These are phyloP conservation scores for Kodamaea derodonti DNA, from an alignment of 1,139 yeast species.

Conservation along the genomic window DNA sequence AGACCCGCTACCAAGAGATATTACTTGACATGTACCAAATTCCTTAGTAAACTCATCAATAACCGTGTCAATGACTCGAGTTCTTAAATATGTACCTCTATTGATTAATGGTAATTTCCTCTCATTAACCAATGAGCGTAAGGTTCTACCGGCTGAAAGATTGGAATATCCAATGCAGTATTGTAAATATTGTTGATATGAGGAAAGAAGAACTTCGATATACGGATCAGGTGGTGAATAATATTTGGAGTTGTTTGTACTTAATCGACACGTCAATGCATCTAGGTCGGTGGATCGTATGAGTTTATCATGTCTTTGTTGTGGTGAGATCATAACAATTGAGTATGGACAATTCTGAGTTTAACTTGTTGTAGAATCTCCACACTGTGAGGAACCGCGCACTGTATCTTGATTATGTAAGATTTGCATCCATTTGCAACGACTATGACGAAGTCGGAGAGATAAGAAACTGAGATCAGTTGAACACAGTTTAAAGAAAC, in stretches of 20 bases:
- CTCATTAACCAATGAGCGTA: conserved; percentile 36
- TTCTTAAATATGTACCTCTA: conserved; percentile 79
- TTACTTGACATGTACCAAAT: conserved; percentile 48
- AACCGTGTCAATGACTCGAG: conserved; percentile 55
- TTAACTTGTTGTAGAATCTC: too few species aligned
- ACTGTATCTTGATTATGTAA: too few species aligned
- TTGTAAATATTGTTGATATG: conserved; percentile 35
- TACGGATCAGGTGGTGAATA: conserved; percentile 47
- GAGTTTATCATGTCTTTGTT: conserved; percentile 41
- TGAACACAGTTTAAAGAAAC: too few species aligned
- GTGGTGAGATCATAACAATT: conserved; percentile 38
- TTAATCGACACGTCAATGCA: conserved; percentile 71
- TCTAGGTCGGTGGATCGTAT: conserved; percentile 78
- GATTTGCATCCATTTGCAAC: too few species aligned
- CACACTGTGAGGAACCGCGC: too few species aligned
- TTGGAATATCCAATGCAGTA: conserved; percentile 38
- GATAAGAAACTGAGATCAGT: too few species aligned
- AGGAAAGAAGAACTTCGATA: conserved; percentile 40
- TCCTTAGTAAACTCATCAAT: conserved; percentile 46
- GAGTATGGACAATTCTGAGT: too few species aligned
- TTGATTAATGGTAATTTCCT: conserved; percentile 75
- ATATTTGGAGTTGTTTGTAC: conserved; percentile 55
- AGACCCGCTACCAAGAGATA: conserved; percentile 95
- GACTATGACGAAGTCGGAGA: too few species aligned
- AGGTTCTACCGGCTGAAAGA: conserved; percentile 38